These are phyloP conservation scores for Kregervanrija fluxuum DNA, from an alignment of 805 yeast species.

Conservation along the genomic window DNA sequence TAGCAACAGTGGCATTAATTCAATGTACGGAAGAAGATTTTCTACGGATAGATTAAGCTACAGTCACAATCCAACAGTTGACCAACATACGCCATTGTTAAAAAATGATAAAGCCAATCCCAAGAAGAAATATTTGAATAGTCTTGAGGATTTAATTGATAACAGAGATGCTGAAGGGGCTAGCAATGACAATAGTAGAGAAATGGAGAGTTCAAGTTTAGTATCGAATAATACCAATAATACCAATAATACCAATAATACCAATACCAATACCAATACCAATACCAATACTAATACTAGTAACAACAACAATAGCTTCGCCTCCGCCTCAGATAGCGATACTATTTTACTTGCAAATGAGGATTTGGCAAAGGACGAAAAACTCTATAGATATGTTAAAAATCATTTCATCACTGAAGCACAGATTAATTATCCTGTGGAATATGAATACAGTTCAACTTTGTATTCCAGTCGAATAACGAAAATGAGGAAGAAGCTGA, in stretches of 20 bases:
- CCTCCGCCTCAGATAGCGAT: neutral
- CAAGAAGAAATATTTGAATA: slow-evolving; percentile 1
- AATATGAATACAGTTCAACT: slow-evolving; percentile 13
- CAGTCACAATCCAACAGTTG: too few species aligned
- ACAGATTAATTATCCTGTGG: slow-evolving; percentile 36
- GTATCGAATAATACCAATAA: neutral
- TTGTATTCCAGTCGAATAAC: too few species aligned
- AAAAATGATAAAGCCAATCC: neutral
- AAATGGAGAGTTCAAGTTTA: neutral
- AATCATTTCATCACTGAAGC: slow-evolving; percentile 28
- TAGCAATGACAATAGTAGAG: neutral
- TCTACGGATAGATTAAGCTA: too few species aligned
- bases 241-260: too few species aligned
- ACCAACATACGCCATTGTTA: slow-evolving; percentile 8
- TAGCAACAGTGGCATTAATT: neutral
- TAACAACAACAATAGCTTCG: neutral
- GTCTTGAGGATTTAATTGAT: slow-evolving; percentile 4
- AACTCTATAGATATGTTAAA: slow-evolving; percentile 28
- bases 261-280: neutral
- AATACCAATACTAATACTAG: neutral
- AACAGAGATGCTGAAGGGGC: neutral
- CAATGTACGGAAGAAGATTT: too few species aligned
- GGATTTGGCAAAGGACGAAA: slow-evolving; percentile 30
- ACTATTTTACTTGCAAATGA: slow-evolving; percentile 4
- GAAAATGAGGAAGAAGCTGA: too few species aligned